A percentile compares a stretch with the other conserved stretches of the same genome.
Evolutionary conservation across 192 early-diverging fungal species (phyloP).

Genomic region (Coemansia asiatica): DNA sequence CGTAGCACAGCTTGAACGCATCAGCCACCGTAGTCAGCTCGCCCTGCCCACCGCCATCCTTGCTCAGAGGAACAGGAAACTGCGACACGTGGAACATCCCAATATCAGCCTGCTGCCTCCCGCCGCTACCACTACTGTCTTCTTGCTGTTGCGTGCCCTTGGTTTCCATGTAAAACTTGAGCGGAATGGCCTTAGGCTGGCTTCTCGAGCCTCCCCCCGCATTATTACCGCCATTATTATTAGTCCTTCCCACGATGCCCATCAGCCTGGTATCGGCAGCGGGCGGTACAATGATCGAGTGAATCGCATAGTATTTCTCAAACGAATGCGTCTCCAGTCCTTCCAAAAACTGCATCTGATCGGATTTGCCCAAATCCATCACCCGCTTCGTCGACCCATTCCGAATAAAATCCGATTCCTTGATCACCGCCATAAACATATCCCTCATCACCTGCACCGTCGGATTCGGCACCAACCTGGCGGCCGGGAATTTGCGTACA

Average conservation of each 20-base stretch:
- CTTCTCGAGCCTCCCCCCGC: background rate
- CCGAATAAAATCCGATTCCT: constrained; percentile 84
- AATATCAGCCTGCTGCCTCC: constrained; percentile 18
- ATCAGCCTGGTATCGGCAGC: background rate
- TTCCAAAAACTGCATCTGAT: constrained; percentile 81
- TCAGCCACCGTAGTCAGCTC: constrained; percentile 34
- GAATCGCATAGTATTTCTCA: constrained; percentile 51
- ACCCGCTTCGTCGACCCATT: constrained; percentile 80
- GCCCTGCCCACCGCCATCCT: constrained; percentile 12
- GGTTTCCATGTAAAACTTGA: constrained; percentile 42
- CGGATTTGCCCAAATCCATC: constrained; percentile 81
- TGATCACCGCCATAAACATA: constrained; percentile 86
- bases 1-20: constrained; percentile 54
- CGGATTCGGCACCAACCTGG: constrained; percentile 64
- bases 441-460: constrained; percentile 62
- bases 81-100: constrained; percentile 44
- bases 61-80: constrained; percentile 35
- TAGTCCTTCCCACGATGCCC: constrained; percentile 13
- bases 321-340: constrained; percentile 56
- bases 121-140: constrained; percentile 1
- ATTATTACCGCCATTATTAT: background rate
- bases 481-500: constrained; percentile 69
- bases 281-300: constrained; percentile 26
- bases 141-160: constrained; percentile 17
- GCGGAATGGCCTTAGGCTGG: constrained; percentile 40